A percentile compares a stretch with the other conserved stretches of the same genome.
Conservation (phyloP, 352 stramenopile species). For the Globisporangium sylvaticum region DNA sequence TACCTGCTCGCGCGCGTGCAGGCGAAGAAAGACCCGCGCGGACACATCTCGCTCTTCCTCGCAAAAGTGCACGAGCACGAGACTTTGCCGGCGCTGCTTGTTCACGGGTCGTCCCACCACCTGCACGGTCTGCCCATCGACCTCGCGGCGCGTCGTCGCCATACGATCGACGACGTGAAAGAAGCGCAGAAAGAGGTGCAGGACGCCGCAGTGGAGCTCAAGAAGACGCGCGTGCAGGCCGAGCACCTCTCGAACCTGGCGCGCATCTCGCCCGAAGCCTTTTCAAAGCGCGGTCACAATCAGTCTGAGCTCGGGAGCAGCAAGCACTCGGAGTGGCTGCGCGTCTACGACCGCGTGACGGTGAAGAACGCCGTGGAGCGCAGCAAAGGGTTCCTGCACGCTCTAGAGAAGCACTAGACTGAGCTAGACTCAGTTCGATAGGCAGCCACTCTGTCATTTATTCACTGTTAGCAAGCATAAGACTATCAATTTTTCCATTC, state of each 20-base stretch:
- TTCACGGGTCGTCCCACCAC: conserved; percentile 12
- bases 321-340: conserved; percentile 45
- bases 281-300: conserved; percentile 28
- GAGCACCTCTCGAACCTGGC: conserved; percentile 72
- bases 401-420: conserved; percentile 16
- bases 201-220: conserved; percentile 61
- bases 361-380: conserved; percentile 66
- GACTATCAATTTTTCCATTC: neutral
- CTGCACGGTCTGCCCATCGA: conserved; percentile 41
- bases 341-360: conserved; percentile 61
- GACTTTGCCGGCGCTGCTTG: conserved; percentile 44
- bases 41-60: conserved; percentile 46
- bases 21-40: conserved; percentile 42
- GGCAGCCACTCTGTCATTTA: neutral
- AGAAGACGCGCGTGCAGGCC: conserved; percentile 64
- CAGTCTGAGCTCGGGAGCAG: conserved; percentile 4
- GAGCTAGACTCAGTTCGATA: neutral
- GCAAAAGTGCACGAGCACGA: conserved; percentile 71
- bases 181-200: conserved; percentile 68
- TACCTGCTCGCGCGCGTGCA: conserved; percentile 74
- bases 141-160: conserved; percentile 56
- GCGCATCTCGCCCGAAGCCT: conserved; percentile 62
- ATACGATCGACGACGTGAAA: conserved; percentile 80
- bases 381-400: conserved; percentile 50
- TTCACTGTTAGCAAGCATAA: neutral